Evolutionary conservation across 805 yeast genomes (phyloP), one percentile per base, ranked within the genome.

Genomic region (Barnettozyma salicaria): DNA sequence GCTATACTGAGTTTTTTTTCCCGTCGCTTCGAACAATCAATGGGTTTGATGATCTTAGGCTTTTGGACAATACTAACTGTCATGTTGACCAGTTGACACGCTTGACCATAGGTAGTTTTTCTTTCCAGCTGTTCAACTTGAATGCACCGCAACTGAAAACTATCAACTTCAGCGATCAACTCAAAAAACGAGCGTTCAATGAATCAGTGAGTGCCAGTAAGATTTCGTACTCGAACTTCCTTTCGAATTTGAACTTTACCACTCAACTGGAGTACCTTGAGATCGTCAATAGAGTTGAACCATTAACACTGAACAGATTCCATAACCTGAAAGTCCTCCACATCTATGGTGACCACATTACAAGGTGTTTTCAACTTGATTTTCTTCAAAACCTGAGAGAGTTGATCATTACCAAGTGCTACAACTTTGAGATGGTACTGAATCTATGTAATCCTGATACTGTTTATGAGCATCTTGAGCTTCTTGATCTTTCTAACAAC

Each of bases 11-110:
- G 34, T 46, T 47, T 22, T 42, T 27, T 33, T 38, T 49, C 30
- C 52, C 54, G 2, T 26, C 19, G 5, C 27, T 40, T 1, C 24
- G 27, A 3, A 17, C 30, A 14, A 48, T 49, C 19, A 41, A 42
- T 19, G 50, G 44, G 4, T 49, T 40, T 29, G 50, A 49, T 28
- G 54, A 49, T 20, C 25, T 49, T 4, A 31, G 54, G 27, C 14
- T 46, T n/a, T 18, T 49, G n/a, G 53, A 49, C 19, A 47, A 49
- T 30, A 48, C 52, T 5, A 32, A 43, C 6, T 49, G 54, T 19
- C 43, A 42, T 30, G 45, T 49, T 32, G 37, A 38, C 18, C 32
- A 34, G 13, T 24, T 49, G 7, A 32, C 38, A 19, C 26, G 42
- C 19, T 20, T 48, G 19, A 47, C 52, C 1, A 44, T 49, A 6